Base-by-base conservation (phyloP, 2,329 filamentous ascomycete species). In the Colletotrichum agaves region DNA sequence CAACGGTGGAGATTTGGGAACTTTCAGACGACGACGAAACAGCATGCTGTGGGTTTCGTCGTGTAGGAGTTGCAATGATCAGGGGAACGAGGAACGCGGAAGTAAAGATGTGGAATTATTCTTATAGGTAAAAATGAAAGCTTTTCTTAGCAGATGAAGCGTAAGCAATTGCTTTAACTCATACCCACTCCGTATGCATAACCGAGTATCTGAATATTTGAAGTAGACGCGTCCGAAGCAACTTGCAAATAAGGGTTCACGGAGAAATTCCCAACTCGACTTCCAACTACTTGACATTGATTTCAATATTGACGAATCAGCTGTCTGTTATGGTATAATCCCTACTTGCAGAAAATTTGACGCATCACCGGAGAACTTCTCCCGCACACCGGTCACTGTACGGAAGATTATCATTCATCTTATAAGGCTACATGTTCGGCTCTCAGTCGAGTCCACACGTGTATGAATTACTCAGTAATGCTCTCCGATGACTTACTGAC, bases 41-140 rank as follows among this genome's bases (percentile, higher is more conserved):
- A 37, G 50, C 31, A 19, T 8, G 8, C 7, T 3, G 7, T n/a
- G 3, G 49, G 1, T 66, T 61, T 3, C 57, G 19, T 4, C 63
- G 63, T 3, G 17, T 61, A 1, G 63, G 63, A 5, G 33, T 61
- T 5, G 63, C 57, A 0, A 55, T 43, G 15, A 41, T 56, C 1
- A 27, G 0, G 10, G 63, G 63, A 3, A 15, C 5, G 21, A 61
- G 0, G 1, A 5, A 17, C 8, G 12, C n/a, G 6, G 19, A 53
- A 5, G 33, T n/a, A 19, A 10, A 13, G 31, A 13, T n/a, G 10
- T 60, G 33, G 57, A 50, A 35, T 27, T 35, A 2, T 23, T 3
- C 21, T 63, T 2, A 41, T 5, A 27, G 27, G 23, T 5, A 27
- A 27, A 4, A 1, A 4, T 4, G 4, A 27, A 5, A 27, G 3